Evolutionary conservation across 306 rosid genomes (phyloP).

Genomic region (Glycyrrhiza uralensis): DNA sequence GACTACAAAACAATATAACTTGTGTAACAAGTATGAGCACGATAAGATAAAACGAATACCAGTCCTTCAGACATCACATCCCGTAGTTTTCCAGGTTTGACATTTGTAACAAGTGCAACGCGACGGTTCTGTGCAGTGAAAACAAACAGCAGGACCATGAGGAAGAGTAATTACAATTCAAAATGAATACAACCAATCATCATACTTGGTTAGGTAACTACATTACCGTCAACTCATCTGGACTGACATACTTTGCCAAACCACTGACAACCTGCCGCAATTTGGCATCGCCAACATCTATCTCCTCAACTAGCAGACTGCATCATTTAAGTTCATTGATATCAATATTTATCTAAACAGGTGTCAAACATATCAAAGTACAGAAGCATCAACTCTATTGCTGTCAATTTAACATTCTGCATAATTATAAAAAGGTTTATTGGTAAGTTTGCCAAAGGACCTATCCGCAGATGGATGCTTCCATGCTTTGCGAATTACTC

Average conservation of each 20-base stretch:
- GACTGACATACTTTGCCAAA: slow-evolving; percentile 75
- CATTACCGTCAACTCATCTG: slow-evolving; percentile 78
- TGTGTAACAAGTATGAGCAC: not conserved
- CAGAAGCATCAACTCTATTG: not conserved
- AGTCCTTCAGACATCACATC: slow-evolving; percentile 95
- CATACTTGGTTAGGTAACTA: not conserved
- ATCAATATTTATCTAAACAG: slow-evolving; percentile 12
- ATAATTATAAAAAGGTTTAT: not conserved
- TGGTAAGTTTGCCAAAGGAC: slow-evolving; percentile 36
- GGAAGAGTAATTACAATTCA: not conserved
- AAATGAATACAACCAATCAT: slow-evolving; percentile 2
- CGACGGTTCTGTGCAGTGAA: slow-evolving; percentile 61
- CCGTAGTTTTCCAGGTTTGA: slow-evolving; percentile 94
- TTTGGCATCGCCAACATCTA: slow-evolving; percentile 85
- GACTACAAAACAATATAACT: slow-evolving; percentile 4
- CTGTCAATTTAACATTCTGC: not conserved
- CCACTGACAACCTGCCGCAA: slow-evolving; percentile 94
- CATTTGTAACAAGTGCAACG: slow-evolving; percentile 85
- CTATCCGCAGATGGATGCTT: slow-evolving; percentile 99
- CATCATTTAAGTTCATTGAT: slow-evolving; percentile 17
- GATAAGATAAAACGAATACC: slow-evolving; percentile 41
- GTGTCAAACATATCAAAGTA: slow-evolving; percentile 15
- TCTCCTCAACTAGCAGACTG: slow-evolving; percentile 97
- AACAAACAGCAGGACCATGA: slow-evolving; percentile 14
- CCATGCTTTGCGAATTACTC: slow-evolving; percentile 85